Base-by-base conservation (phyloP, 345 rosid genomes). In the Xanthoceras sorbifolium region DNA sequence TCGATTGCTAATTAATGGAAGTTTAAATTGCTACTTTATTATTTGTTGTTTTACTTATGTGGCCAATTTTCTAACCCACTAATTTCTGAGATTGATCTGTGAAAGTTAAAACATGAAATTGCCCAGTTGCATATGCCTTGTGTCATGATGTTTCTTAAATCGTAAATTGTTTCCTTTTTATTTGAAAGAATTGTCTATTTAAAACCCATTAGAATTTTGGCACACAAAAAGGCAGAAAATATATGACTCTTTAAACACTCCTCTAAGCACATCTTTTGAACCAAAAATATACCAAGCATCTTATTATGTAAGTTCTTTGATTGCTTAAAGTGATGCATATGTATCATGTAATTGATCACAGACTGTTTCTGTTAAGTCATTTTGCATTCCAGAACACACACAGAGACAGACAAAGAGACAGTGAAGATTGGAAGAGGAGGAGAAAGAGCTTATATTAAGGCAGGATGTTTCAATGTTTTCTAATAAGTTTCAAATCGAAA, bases 1-100 rank as follows among this genome's bases (percentile, higher is more conserved):
- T 82, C 6, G 34, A 17, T 55, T 31, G 46, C 23, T 63, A 8
- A 55, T 25, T 70, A 46, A 69, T 70, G 76, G 17, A 65, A 57
- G 60, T 11, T 7, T 9, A 1, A 20, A 12, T n/a, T 68, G 52
- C 69, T 67, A 62, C 23, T 54, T 50, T 25, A 61, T 25, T 17
- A 75, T 31, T 26, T 25, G 11, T 2, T 44, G 10, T 14, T 77
- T n/a, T n/a, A n/a, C n/a, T n/a, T n/a, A n/a, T n/a, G n/a, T n/a
- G n/a, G n/a, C n/a, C n/a, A n/a, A n/a, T n/a, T n/a, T n/a, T n/a
- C n/a, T n/a, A n/a, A n/a, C n/a, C n/a, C n/a, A n/a, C n/a, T n/a
- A n/a, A n/a, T n/a, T n/a, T n/a, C n/a, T n/a, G n/a, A n/a, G n/a
- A n/a, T n/a, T n/a, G n/a, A n/a, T n/a, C n/a, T n/a, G n/a, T n/a